These are phyloP conservation scores for Vaccinium corymbosum DNA, from an alignment of 148 eudicot species.

Conservation along the genomic window DNA sequence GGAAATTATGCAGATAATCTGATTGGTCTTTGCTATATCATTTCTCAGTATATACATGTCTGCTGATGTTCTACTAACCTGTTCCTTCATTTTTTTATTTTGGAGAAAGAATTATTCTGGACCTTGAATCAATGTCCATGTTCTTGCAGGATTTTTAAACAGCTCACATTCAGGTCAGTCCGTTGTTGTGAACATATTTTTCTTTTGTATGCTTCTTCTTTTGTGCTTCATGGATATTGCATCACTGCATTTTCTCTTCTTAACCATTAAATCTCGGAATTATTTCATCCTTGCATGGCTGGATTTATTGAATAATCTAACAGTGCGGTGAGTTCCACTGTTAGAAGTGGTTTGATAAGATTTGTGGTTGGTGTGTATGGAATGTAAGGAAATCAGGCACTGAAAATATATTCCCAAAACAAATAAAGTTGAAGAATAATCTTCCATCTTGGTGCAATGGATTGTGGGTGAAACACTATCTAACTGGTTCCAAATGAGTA, in stretches of 20 bases:
- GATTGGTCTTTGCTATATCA: background rate
- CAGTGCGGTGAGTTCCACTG: background rate
- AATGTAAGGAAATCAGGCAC: background rate
- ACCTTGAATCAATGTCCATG: slow-evolving; percentile 2
- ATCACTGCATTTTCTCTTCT: background rate
- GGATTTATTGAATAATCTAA: background rate
- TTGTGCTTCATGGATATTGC: background rate
- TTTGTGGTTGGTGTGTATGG: background rate
- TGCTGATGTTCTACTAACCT: background rate
- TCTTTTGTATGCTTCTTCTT: background rate
- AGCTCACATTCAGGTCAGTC: slow-evolving; percentile 35
- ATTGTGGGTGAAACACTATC: background rate
- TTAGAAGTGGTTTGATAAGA: background rate
- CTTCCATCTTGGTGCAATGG: background rate
- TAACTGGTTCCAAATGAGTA: background rate
- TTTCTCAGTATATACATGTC: background rate
- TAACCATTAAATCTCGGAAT: background rate
- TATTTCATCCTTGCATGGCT: background rate
- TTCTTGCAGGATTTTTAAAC: slow-evolving; percentile 26
- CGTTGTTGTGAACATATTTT: background rate
- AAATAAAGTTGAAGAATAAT: background rate
- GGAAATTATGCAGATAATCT: background rate
- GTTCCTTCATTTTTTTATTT: background rate
- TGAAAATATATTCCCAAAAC: background rate
- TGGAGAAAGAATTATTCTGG: background rate